Evolutionary conservation across 345 rosid species (phyloP).

Genomic region (Rubroshorea leprosula): DNA sequence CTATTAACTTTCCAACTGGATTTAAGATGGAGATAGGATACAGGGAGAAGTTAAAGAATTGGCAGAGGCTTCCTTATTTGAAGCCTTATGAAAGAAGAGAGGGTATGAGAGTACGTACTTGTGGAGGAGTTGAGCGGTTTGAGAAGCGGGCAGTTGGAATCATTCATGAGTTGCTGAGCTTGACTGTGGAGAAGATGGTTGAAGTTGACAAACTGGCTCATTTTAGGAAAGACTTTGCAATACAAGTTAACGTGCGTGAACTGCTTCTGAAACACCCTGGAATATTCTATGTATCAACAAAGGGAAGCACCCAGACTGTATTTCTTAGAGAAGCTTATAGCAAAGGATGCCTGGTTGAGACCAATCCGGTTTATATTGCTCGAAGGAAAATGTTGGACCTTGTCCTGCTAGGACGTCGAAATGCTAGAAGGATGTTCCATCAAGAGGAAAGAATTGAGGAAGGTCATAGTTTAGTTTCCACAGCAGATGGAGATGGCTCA

Average conservation of each 20-base stretch:
- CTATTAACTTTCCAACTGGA: constrained; percentile 66
- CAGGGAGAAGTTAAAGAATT: constrained; percentile 53
- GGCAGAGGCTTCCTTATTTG: constrained; percentile 78
- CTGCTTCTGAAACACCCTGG: constrained; percentile 72
- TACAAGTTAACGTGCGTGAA: constrained; percentile 62
- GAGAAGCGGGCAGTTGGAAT: constrained; percentile 68
- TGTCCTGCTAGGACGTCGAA: constrained; percentile 41
- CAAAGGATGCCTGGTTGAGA: constrained; percentile 55
- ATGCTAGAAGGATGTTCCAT: constrained; percentile 28
- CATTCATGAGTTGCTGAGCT: constrained; percentile 70
- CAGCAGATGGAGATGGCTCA: constrained; percentile 24
- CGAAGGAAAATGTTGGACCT: constrained; percentile 70
- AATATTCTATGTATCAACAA: constrained; percentile 75
- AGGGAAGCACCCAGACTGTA: constrained; percentile 50
- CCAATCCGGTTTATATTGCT: constrained; percentile 45
- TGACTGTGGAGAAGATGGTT: constrained; percentile 75
- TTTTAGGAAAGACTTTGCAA: constrained; percentile 63
- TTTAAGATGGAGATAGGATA: constrained; percentile 57
- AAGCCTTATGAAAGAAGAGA: constrained; percentile 57
- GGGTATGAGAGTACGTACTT: constrained; percentile 26
- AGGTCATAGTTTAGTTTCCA: constrained; percentile 15
- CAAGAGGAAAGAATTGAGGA: constrained; percentile 20
- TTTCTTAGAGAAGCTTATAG: constrained; percentile 77
- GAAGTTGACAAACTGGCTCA: constrained; percentile 74
- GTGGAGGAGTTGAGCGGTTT: constrained; percentile 50